Base-by-base conservation (phyloP, 2,329 filamentous ascomycete species). In the Laburnicola sp. region DNA sequence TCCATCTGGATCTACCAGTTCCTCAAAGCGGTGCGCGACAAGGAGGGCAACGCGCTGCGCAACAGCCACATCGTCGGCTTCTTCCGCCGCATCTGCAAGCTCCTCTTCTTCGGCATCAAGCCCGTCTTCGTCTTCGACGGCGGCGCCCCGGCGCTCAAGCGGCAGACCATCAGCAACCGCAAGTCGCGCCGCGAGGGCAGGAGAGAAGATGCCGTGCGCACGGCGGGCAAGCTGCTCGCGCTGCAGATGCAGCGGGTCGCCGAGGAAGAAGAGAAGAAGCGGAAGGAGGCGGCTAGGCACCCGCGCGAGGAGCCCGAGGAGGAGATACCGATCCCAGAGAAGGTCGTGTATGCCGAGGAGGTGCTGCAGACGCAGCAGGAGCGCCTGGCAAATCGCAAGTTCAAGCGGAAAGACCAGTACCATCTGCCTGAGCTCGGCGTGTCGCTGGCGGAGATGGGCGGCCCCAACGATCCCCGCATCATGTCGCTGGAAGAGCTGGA, bases 1-100 rank as follows among this genome's bases (percentile, higher is more conserved):
- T 97, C 92, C 9, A 99, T 99, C 71, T 99, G 94, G 94, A 97
- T 99, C 64, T 99, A 99, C 80, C 94, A 99, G 70, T 99, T 99
- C 68, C 85, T 99, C 64, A 99, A 99, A 77, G 94, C 95, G 7
- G 94, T 99, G 8, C 92, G 94, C 64, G 94, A 99, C 76, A 97
- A 97, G 68, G 94, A 99, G 75, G 94, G 94, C 47, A 96, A 99
- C 69, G 94, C 94, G 1, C 80, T 99, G 45, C 90, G 92, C 58
- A 99, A 97, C 76, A 93, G 90, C 27, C 94, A 99, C 68, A 85
- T 99, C 31, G 90, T 99, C 37, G 94, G 95, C 34, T 99, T 99
- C 83, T 99, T 99, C 76, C 89, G 94, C 45, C 86, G 94, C 54
- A 96, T 99, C 71, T 99, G 94, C 82, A 99, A 99, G 72, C 82